These are phyloP conservation scores for Mycena leptocephala DNA, from an alignment of 768 basidiomycete genomes.

Conservation along the genomic window DNA sequence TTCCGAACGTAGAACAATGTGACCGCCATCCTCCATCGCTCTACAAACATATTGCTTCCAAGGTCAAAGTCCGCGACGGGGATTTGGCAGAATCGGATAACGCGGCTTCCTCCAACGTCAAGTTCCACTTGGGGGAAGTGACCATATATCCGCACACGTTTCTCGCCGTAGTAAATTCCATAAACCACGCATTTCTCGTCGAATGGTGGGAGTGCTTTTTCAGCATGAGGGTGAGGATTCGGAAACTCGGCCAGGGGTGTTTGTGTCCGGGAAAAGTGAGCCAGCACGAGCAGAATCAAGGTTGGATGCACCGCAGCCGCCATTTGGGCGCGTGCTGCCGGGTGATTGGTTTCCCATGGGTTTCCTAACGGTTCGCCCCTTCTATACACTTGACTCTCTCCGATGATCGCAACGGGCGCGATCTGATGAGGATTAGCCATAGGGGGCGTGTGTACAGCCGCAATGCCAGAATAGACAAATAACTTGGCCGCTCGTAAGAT, in stretches of 20 bases:
- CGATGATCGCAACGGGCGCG: constrained; percentile 4
- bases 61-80: not conserved
- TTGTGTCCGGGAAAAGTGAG: not conserved
- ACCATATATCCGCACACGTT: not conserved
- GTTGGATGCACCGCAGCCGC: constrained; percentile 15
- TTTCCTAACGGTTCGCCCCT: not conserved
- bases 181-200: not conserved
- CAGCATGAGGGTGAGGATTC: no score
- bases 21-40: not conserved
- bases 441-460: not conserved
- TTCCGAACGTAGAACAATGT: not conserved
- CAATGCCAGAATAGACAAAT: not conserved
- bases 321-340: constrained; percentile 11
- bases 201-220: not conserved
- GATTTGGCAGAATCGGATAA: constrained; percentile 2
- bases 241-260: not conserved
- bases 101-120: not conserved
- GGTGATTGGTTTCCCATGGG: no score
- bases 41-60: not conserved
- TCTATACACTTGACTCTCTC: not conserved
- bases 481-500: not conserved
- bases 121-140: not conserved
- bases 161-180: not conserved
- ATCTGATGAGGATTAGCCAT: not conserved
- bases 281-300: constrained; percentile 13